Evolutionary conservation across 257 asterid genomes (phyloP), one percentile per base, ranked within the genome.

Genomic region (Coffea eugenioides): DNA sequence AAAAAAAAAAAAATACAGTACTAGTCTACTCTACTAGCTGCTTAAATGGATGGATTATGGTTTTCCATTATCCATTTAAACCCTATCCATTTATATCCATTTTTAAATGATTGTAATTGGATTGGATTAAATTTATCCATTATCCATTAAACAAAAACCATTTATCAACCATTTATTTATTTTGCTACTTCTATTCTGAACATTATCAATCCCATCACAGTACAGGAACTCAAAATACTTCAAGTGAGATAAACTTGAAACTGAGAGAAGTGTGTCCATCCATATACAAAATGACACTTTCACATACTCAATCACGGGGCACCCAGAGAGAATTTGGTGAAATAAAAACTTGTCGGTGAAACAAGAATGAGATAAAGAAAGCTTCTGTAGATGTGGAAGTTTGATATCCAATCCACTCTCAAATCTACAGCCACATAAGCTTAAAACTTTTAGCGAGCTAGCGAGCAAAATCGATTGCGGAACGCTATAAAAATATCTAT

Each of bases 141-240:
- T 31, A 31, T 31, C 31, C 31, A 1, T 31, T 31, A 31, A 31
- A 31, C 31, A 31, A 31, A 31, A 31, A 31, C 0, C 31, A 31
- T 31, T 31, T 31, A 31, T 31, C 31, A 31, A 31, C 31, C 31
- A 31, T 31, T 31, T 31, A 31, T 31, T 31, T 1, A 31, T 31
- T 31, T 31, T 31, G 31, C 31, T 1, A 31, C 31, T 31, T 31
- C 31, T 31, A 31, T 31, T 51, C 14, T 12, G 0, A 21, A 68
- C 43, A 34, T 21, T 69, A 31, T 67, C n/a, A 54, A 78, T 67
- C 70, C 51, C 8, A 20, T 16, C 69, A n/a, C 69, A 78, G 52
- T 0, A 18, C 20, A 67, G 14, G 46, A 52, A 10, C 69, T 78
- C 81, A 78, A 78, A 70, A 45, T 56, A 36, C 34, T 49, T 78